phyloP scores from a whole-genome alignment of 2,329 filamentous ascomycete genomes.

The Colletotrichum tanaceti region DNA sequence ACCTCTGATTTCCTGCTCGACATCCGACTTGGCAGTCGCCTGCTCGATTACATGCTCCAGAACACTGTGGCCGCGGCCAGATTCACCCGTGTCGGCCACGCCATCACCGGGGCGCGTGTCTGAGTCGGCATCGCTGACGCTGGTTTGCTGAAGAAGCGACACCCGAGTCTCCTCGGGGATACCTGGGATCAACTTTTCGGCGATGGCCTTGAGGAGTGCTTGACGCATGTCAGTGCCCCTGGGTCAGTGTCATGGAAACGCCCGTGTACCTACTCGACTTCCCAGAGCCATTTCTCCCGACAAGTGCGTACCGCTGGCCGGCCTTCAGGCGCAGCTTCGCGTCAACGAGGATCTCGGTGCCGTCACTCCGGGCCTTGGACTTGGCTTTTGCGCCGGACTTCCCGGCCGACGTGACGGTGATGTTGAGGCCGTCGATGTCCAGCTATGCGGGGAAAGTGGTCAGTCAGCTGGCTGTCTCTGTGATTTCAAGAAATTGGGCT shows the following conservation, averaged over 20 bases:
- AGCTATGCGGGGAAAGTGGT: conserved; percentile 57
- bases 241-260: not conserved
- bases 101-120: conserved; percentile 39
- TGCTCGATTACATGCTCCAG: conserved; percentile 76
- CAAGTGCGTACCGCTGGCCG: conserved; percentile 79
- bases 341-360: conserved; percentile 76
- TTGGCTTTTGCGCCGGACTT: conserved; percentile 63
- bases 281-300: conserved; percentile 84
- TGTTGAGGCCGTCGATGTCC: conserved; percentile 78
- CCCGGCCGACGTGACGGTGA: conserved; percentile 67
- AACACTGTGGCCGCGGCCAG: conserved; percentile 55
- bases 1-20: conserved; percentile 72
- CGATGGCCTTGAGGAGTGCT: conserved; percentile 80
- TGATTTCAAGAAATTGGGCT: not conserved
- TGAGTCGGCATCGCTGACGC: conserved; percentile 50
- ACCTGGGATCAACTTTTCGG: conserved; percentile 81
- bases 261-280: conserved; percentile 74
- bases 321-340: conserved; percentile 78
- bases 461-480: not conserved
- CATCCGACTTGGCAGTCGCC: conserved; percentile 65
- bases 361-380: conserved; percentile 56
- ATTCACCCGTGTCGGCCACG: conserved; percentile 19
- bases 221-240: not conserved
- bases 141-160: conserved; percentile 76
- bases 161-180: conserved; percentile 74